A percentile compares a stretch with the other conserved stretches of the same genome.
These are phyloP conservation scores for Phytophthora gonapodyides DNA, from an alignment of 352 stramenopile species.

Conservation along the genomic window DNA sequence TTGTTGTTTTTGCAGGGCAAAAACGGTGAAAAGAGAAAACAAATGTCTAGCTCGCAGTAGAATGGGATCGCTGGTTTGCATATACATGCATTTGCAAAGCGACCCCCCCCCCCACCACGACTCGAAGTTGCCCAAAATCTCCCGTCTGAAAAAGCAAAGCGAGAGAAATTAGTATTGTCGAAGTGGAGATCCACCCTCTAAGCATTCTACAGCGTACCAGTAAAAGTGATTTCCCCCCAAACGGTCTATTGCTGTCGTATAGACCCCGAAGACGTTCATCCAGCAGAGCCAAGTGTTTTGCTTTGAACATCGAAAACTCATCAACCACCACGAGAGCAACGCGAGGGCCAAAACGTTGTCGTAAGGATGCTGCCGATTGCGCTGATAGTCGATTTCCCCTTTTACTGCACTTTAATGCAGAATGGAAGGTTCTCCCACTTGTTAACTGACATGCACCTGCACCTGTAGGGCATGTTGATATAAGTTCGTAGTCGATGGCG, in stretches of 20 bases:
- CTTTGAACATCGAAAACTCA: conserved; percentile 14
- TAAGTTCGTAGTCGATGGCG: conserved; percentile 6
- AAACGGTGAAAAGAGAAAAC: conserved; percentile 8
- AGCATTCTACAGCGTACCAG: conserved; percentile 3
- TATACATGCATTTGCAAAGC: conserved; percentile 12
- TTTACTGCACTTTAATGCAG: conserved; percentile 14
- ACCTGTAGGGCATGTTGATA: conserved; percentile 17
- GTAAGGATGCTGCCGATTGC: neutral
- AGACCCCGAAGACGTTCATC: conserved; percentile 5
- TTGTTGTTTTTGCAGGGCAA: neutral
- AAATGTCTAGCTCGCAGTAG: conserved; percentile 3
- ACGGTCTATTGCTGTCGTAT: neutral
- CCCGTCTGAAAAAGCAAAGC: neutral
- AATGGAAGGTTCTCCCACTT: conserved; percentile 12
- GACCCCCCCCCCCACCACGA: neutral
- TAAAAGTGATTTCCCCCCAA: conserved; percentile 11
- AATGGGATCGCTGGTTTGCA: conserved; percentile 6
- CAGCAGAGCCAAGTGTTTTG: conserved; percentile 2
- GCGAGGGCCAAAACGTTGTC: neutral
- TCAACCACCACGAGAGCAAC: conserved; percentile 4
- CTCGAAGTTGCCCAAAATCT: conserved; percentile 10
- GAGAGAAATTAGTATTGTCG: neutral
- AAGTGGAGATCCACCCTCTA: neutral
- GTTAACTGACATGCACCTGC: conserved; percentile 11
- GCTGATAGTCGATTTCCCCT: neutral